phyloP scores from a whole-genome alignment of 2,329 filamentous ascomycete species.

The Trichoderma simmonsii region DNA sequence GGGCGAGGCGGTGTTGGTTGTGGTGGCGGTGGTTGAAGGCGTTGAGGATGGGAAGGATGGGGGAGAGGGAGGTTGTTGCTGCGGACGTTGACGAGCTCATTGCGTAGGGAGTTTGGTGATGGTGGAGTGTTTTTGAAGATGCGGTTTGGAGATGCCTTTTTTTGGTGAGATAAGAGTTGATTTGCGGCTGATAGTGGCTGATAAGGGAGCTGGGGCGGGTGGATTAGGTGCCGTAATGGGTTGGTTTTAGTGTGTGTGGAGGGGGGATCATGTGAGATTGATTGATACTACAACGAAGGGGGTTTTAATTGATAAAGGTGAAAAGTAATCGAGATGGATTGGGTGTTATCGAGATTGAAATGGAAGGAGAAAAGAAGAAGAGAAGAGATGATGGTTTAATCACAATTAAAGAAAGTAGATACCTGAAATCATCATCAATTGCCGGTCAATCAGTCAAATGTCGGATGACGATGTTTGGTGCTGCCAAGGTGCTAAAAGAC shows the following conservation, averaged over 20 bases:
- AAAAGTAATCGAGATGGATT: background rate
- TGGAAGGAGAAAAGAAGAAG: background rate
- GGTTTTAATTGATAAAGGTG: too few relatives aligned
- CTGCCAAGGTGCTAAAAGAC: background rate
- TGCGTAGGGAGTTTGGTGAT: background rate
- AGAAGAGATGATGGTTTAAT: too few relatives aligned
- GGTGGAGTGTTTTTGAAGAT: background rate
- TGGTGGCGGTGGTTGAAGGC: slow-evolving; percentile 79
- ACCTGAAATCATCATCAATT: background rate
- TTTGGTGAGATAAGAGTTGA: background rate
- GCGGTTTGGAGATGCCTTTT: background rate
- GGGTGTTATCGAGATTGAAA: background rate
- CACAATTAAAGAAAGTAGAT: background rate
- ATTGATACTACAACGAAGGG: background rate
- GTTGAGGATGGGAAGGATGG: slow-evolving; percentile 58
- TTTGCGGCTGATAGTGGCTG: background rate
- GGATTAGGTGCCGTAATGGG: slow-evolving; percentile 3
- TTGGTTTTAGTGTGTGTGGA: background rate
- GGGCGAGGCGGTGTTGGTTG: slow-evolving; percentile 79
- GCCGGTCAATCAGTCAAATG: background rate
- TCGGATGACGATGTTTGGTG: background rate
- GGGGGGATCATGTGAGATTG: background rate
- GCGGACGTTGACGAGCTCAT: background rate
- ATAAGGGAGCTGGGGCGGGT: background rate
- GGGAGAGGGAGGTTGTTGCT: slow-evolving; percentile 32